These are phyloP conservation scores for Entomortierella parvispora DNA, from an alignment of 192 early-diverging fungal species.

Conservation along the genomic window DNA sequence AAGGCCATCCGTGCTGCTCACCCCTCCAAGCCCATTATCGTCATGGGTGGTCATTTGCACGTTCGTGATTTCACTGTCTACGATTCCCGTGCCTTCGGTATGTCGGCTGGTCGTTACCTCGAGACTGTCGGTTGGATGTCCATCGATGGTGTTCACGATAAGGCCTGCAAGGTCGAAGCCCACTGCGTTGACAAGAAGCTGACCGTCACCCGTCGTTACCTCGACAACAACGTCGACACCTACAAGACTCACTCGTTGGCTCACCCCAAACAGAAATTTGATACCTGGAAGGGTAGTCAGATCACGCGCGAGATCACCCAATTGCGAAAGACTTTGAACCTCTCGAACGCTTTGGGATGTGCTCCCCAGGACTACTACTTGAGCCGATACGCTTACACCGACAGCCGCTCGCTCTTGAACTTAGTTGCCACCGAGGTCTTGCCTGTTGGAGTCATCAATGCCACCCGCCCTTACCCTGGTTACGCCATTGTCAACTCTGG, in stretches of 20 bases:
- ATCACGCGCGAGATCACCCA: constrained; percentile 53
- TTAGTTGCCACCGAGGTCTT: constrained; percentile 50
- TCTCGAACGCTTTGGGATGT: constrained; percentile 52
- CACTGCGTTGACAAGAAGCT: constrained; percentile 48
- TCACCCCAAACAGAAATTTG: constrained; percentile 34
- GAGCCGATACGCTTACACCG: constrained; percentile 42
- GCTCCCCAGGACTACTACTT: constrained; percentile 65
- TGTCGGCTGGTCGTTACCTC: constrained; percentile 63
- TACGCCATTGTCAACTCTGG: constrained; percentile 58
- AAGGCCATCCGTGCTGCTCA: constrained; percentile 58
- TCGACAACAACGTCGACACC: constrained; percentile 62
- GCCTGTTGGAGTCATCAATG: constrained; percentile 41
- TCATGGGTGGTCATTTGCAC: constrained; percentile 67
- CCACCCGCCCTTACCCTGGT: constrained; percentile 52
- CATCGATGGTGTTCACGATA: constrained; percentile 46
- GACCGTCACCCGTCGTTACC: constrained; percentile 60
- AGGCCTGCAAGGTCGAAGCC: constrained; percentile 28
- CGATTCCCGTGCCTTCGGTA: constrained; percentile 55
- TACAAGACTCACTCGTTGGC: constrained; percentile 60
- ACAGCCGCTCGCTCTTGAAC: constrained; percentile 49
- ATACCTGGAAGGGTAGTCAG: constrained; percentile 51
- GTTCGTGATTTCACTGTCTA: constrained; percentile 61
- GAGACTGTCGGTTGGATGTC: constrained; percentile 68
- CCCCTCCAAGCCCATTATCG: constrained; percentile 58
- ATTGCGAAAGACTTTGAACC: constrained; percentile 36